Evolutionary conservation across 2,329 filamentous ascomycete species (phyloP).

Genomic region (Colletotrichum sojae): DNA sequence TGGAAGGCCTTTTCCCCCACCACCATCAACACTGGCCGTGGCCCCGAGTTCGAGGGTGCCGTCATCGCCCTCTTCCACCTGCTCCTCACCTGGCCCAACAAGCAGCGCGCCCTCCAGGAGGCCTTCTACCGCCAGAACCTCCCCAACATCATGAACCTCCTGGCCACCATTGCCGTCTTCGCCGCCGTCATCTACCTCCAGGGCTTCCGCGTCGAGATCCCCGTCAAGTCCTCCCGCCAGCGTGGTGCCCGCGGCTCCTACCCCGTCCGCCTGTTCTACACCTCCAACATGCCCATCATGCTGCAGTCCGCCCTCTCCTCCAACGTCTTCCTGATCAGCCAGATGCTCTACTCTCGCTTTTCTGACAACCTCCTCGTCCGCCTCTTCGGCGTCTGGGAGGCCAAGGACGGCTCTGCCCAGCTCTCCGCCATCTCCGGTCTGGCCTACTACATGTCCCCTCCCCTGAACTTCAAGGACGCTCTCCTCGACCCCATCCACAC

Average conservation of each 20-base stretch:
- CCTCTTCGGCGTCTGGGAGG: conserved; percentile 98
- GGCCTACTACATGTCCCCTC: conserved; percentile 99
- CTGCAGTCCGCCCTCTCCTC: conserved; percentile 97
- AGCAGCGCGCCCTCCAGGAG: conserved; percentile 97
- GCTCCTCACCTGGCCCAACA: conserved; percentile 98
- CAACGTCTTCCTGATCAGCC: conserved; percentile 98
- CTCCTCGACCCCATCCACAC: conserved; percentile 98
- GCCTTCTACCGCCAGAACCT: conserved; percentile 99
- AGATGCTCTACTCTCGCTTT: conserved; percentile 99
- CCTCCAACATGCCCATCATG: conserved; percentile 99
- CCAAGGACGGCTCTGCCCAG: conserved; percentile 95
- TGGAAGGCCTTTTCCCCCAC: conserved; percentile 99
- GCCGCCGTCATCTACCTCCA: conserved; percentile 98
- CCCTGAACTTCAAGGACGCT: conserved; percentile 96
- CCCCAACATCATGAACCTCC: conserved; percentile 98
- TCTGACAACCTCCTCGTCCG: conserved; percentile 98
- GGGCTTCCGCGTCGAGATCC: conserved; percentile 99
- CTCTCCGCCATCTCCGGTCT: conserved; percentile 94
- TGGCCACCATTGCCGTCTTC: conserved; percentile 94
- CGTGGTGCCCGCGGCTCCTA: conserved; percentile 98
- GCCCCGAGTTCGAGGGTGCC: conserved; percentile 98
- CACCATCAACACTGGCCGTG: conserved; percentile 99
- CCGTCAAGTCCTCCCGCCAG: conserved; percentile 99
- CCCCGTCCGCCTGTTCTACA: conserved; percentile 99
- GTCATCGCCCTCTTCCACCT: conserved; percentile 99